Evolutionary conservation across 2,329 filamentous ascomycete genomes (phyloP), one percentile per base, ranked within the genome.

Genomic region (Bretziella fagacearum): DNA sequence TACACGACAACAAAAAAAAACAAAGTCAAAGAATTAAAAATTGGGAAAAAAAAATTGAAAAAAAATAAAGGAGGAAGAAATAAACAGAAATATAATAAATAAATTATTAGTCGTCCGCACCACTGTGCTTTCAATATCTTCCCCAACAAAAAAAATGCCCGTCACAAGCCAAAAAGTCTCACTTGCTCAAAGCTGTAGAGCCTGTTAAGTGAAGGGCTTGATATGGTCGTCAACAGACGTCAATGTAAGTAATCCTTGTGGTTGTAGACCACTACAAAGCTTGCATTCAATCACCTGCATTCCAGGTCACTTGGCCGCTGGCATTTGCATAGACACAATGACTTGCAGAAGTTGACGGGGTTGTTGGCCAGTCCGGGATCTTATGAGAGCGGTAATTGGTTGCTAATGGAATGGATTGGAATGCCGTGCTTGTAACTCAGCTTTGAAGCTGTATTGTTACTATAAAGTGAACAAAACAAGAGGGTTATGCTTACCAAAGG

Each of bases 161-260:
- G 44, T 41, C 44, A 41, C 25, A 47, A 47, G 35, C 35, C 22
- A 41, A 22, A n/a, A n/a, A n/a, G n/a, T n/a, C n/a, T n/a, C n/a
- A n/a, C n/a, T n/a, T n/a, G n/a, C n/a, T n/a, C n/a, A n/a, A n/a
- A n/a, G n/a, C n/a, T n/a, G n/a, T n/a, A n/a, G n/a, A n/a, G n/a
- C n/a, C n/a, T n/a, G n/a, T n/a, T n/a, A n/a, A n/a, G n/a, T n/a
- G n/a, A n/a, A n/a, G n/a, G n/a, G n/a, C n/a, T n/a, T n/a, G n/a
- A n/a, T n/a, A n/a, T n/a, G n/a, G 35, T 39, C 17, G 15, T 39
- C 30, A 6, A 33, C 30, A 33, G 5, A 33, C 5, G 30, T n/a
- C 18, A 8, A 18, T 13, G 35, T 8, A 3, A 18, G 18, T n/a
- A 20, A 39, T 39, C 35, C 35, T 22, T 39, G 17, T n/a, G n/a